A percentile compares a stretch with the other conserved stretches of the same genome.
phyloP scores from a whole-genome alignment of 495 filamentous ascomycete genomes.

The Neurospora sp. region DNA sequence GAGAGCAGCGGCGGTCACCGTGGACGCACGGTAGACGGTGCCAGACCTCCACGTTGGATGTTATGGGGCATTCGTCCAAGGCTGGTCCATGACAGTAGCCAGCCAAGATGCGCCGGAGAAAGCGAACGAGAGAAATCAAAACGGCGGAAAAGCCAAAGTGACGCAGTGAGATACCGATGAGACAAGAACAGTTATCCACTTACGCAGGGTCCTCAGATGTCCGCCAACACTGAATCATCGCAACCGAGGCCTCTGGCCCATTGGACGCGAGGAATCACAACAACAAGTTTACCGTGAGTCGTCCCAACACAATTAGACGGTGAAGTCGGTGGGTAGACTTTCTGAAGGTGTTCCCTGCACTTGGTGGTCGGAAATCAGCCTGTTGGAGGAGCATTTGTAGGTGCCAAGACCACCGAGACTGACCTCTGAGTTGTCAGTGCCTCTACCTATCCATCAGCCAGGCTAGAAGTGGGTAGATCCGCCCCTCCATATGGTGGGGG shows the following conservation, averaged over 20 bases:
- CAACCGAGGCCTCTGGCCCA: neutral
- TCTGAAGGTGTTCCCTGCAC: neutral
- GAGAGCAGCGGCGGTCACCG: neutral
- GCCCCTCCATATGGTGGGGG: slow-evolving; percentile 13
- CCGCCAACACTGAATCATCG: neutral
- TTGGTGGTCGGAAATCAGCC: neutral
- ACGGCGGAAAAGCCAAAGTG: neutral
- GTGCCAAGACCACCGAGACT: slow-evolving; percentile 4
- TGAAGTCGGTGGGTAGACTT: neutral
- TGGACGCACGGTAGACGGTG: slow-evolving; percentile 9
- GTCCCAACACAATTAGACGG: neutral
- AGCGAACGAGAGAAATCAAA: neutral
- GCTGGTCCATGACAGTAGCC: neutral
- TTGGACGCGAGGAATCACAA: neutral
- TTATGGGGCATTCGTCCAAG: neutral
- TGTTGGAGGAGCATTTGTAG: neutral
- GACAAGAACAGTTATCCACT: slow-evolving; percentile 1
- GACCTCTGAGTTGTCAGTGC: slow-evolving; percentile 10
- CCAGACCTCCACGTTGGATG: neutral
- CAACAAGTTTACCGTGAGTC: neutral
- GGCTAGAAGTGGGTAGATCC: slow-evolving; percentile 7
- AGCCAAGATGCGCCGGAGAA: neutral
- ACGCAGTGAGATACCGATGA: neutral
- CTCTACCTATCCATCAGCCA: slow-evolving; percentile 1
- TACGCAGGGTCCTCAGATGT: neutral